Percentiles rank a stretch among this genome's conserved stretches.
Evolutionary conservation across 352 stramenopile species (phyloP).

Genomic region (Pythium monospermum): DNA sequence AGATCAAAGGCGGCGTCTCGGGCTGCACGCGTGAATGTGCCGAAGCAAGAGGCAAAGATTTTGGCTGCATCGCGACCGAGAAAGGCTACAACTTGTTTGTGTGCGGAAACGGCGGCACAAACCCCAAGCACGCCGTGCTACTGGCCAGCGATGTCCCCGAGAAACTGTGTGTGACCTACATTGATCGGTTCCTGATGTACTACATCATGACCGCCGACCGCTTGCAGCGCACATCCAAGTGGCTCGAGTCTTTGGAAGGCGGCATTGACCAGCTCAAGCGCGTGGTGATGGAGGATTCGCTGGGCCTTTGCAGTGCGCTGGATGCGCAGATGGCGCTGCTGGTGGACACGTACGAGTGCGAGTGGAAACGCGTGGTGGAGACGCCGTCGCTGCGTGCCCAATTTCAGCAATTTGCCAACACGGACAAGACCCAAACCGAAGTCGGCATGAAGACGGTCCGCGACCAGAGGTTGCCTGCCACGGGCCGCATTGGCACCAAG

Average conservation of each 20-base stretch:
- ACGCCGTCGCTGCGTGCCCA: slow-evolving; percentile 67
- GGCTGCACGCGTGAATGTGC: slow-evolving; percentile 90
- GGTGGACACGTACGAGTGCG: slow-evolving; percentile 92
- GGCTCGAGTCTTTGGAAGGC: slow-evolving; percentile 81
- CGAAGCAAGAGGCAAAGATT: slow-evolving; percentile 90
- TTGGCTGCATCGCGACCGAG: slow-evolving; percentile 91
- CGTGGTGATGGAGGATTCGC: slow-evolving; percentile 86
- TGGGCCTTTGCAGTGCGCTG: slow-evolving; percentile 76
- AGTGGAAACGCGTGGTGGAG: slow-evolving; percentile 91
- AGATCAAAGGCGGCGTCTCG: slow-evolving; percentile 89
- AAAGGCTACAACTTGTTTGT: slow-evolving; percentile 91
- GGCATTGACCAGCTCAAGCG: slow-evolving; percentile 47
- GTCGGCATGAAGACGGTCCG: slow-evolving; percentile 63
- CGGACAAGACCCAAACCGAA: slow-evolving; percentile 59
- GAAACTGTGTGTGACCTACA: slow-evolving; percentile 76
- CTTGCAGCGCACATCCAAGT: slow-evolving; percentile 79
- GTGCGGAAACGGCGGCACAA: slow-evolving; percentile 85
- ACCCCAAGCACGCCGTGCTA: slow-evolving; percentile 74
- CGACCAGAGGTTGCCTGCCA: slow-evolving; percentile 82
- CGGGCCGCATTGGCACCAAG: slow-evolving; percentile 17
- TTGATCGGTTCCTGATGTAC: slow-evolving; percentile 90
- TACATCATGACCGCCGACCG: slow-evolving; percentile 81
- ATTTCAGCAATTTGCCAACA: slow-evolving; percentile 92
- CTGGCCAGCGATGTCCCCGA: slow-evolving; percentile 46
- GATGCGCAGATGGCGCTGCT: slow-evolving; percentile 85